phyloP scores from a whole-genome alignment of 2,329 filamentous ascomycete species.

The Talaromyces verruculosus region DNA sequence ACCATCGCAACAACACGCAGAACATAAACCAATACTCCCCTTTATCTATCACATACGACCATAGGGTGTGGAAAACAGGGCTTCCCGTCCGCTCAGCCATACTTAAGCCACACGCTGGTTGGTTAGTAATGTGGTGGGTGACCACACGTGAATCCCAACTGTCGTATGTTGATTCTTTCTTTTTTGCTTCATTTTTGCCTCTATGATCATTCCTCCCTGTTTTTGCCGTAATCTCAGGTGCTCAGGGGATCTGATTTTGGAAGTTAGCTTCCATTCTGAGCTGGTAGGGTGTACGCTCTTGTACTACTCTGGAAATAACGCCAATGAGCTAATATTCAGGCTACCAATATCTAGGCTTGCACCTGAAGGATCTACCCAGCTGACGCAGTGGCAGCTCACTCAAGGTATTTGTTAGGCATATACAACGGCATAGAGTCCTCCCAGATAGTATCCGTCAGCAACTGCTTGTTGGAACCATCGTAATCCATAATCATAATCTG shows the following conservation, averaged over 20 bases:
- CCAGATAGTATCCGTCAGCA: conserved; percentile 34
- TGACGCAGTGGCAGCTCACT: neutral
- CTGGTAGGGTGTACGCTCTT: neutral
- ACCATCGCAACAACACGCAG: neutral
- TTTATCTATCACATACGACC: neutral
- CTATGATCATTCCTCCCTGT: neutral
- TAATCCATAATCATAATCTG: conserved; percentile 35
- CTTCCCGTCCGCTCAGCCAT: conserved; percentile 11
- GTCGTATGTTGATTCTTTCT: neutral
- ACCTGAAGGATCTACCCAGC: too few relatives aligned
- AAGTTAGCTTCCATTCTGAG: neutral
- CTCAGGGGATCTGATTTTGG: neutral
- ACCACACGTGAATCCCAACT: conserved; percentile 6
- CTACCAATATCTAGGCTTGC: neutral
- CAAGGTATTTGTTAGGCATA: conserved; percentile 23
- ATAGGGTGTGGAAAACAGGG: conserved; percentile 10
- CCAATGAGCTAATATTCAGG: neutral
- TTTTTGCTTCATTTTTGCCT: neutral
- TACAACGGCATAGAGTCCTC: conserved; percentile 36
- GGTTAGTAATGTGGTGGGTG: conserved; percentile 9
- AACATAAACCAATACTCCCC: neutral
- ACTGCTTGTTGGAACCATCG: conserved; percentile 39
- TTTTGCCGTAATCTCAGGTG: neutral
- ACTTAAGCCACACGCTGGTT: conserved; percentile 7
- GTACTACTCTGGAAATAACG: too few relatives aligned